phyloP scores from a whole-genome alignment of 495 filamentous ascomycete species.

The Xylaria cubensis region DNA sequence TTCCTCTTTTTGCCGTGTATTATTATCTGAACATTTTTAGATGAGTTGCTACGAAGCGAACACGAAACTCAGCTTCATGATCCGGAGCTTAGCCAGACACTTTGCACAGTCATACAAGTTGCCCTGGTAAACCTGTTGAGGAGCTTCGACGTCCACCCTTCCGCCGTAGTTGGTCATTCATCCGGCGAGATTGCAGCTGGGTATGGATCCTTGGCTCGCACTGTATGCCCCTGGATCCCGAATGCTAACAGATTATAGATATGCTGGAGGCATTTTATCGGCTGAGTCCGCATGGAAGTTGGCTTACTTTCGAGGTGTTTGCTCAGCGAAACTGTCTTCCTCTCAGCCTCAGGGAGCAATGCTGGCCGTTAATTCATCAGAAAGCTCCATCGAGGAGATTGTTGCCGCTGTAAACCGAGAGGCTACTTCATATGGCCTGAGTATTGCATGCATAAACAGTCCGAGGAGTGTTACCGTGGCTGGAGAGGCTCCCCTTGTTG shows the following conservation, averaged over 20 bases:
- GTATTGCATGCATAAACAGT: constrained; percentile 57
- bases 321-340: constrained; percentile 24
- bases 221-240: neutral
- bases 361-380: constrained; percentile 50
- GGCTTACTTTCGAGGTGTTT: constrained; percentile 44
- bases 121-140: constrained; percentile 58
- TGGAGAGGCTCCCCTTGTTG: constrained; percentile 42
- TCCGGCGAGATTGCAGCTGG: constrained; percentile 64
- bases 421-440: neutral
- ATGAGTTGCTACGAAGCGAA: constrained; percentile 22
- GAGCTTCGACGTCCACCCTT: constrained; percentile 54
- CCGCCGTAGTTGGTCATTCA: constrained; percentile 63
- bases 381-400: constrained; percentile 25
- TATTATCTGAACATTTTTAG: constrained; percentile 20
- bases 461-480: constrained; percentile 52
- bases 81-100: constrained; percentile 47
- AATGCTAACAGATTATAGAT: constrained; percentile 34
- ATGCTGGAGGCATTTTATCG: constrained; percentile 44
- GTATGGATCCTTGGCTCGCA: constrained; percentile 26
- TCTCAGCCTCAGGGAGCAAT: constrained; percentile 41
- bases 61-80: constrained; percentile 35
- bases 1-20: neutral
- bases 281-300: constrained; percentile 52
- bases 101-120: constrained; percentile 56
- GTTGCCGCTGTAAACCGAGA: neutral